Percentiles rank a stretch among this genome's conserved stretches.
Conservation (phyloP, 2,329 filamentous ascomycete species). For the Madurella fahalii region DNA sequence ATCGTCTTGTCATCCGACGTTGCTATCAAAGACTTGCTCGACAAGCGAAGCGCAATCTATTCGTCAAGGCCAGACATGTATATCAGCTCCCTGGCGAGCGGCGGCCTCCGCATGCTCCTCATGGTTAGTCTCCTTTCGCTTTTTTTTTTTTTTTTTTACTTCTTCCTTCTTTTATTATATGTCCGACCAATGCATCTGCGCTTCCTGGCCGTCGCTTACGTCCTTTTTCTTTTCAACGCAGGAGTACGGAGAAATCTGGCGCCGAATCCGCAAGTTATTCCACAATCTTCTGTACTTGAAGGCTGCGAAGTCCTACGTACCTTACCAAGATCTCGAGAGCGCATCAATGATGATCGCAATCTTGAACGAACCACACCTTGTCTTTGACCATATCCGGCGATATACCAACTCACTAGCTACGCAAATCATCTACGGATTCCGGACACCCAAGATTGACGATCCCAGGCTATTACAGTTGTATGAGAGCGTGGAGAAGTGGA, state of each 20-base stretch:
- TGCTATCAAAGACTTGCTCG: slow-evolving; percentile 13
- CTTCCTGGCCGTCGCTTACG: background rate
- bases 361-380: slow-evolving; percentile 38
- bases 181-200: background rate
- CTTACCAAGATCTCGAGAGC: slow-evolving; percentile 52
- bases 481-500: slow-evolving; percentile 34
- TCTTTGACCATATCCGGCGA: slow-evolving; percentile 30
- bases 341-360: slow-evolving; percentile 48
- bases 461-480: slow-evolving; percentile 16
- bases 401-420: slow-evolving; percentile 19
- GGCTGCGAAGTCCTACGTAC: slow-evolving; percentile 42
- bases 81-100: slow-evolving; percentile 4
- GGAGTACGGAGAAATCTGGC: slow-evolving; percentile 9
- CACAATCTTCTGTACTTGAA: slow-evolving; percentile 44
- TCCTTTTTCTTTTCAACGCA: background rate
- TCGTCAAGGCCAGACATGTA: slow-evolving; percentile 12
- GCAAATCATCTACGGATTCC: slow-evolving; percentile 22
- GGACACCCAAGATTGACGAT: slow-evolving; percentile 15
- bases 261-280: slow-evolving; percentile 7
- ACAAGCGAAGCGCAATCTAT: slow-evolving; percentile 13
- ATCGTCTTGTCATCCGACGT: slow-evolving; percentile 8
- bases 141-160: background rate
- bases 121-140: background rate
- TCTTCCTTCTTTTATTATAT: background rate
- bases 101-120: slow-evolving; percentile 1